Evolutionary conservation across 2,329 filamentous ascomycete species (phyloP), one percentile per base, ranked within the genome.

Genomic region (Trichocomaceae sp.): DNA sequence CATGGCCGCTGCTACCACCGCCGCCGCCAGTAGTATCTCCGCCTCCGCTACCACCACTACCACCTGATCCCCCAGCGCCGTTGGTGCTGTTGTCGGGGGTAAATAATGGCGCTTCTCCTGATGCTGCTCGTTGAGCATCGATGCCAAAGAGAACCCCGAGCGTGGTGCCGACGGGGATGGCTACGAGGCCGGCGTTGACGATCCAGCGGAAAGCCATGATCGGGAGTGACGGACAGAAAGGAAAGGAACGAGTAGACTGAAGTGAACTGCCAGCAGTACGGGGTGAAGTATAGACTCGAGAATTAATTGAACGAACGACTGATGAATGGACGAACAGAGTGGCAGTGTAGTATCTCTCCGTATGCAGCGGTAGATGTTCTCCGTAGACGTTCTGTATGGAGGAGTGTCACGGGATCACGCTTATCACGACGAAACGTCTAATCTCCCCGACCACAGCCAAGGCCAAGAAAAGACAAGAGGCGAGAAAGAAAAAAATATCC

Each of bases 141-240:
- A 81, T 63, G 9, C 77, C 78, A 35, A 81, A 65, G 22, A 82
- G 66, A 44, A 80, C 67, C 47, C 77, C 79, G 29, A 80, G 60
- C 9, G 77, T 79, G 53, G 73, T 70, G 55, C 72, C 78, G 55
- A 80, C 73, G 39, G 76, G 79, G 57, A 81, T 66, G 59, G 73
- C 73, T 57, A 81, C 61, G 49, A 82, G 72, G 61, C 69, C 70
- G 52, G 76, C 71, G 66, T 79, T 81, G 66, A 80, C 71, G 56
- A 81, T 63, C 64, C 77, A 75, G 59, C 72, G 67, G 50, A 71
- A 51, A 31, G 63, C 67, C 64, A 64, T 68, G 59, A 22, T 31
- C 52, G 17, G 15, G n/a, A 26, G 52, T 19, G 39, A 46, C 45
- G 46, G 22, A 35, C 17, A 4, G n/a, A 39, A 33, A 20, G 39